These are phyloP conservation scores for Hyphodiscus hymeniophilus DNA, from an alignment of 495 filamentous ascomycete genomes.

Conservation along the genomic window DNA sequence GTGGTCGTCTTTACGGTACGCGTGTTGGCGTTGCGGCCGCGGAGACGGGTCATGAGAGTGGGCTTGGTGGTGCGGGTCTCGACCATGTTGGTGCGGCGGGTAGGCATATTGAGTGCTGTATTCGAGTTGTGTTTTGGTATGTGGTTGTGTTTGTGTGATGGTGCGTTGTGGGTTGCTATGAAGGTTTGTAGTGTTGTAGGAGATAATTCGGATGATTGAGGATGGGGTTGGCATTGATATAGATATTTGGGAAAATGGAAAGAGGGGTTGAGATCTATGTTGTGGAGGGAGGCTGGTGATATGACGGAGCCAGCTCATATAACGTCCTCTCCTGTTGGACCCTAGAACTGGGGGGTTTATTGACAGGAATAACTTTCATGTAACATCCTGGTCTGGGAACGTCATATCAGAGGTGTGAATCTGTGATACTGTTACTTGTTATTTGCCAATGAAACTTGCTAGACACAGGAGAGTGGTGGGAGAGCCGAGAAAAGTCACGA, in stretches of 20 bases:
- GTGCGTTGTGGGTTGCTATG: not conserved
- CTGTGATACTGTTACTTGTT: not conserved
- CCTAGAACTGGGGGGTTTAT: constrained; percentile 3
- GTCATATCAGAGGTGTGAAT: constrained; percentile 8
- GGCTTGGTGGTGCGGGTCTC: constrained; percentile 19
- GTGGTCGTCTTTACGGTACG: constrained; percentile 30
- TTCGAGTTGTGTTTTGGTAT: not conserved
- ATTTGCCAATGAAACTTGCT: not conserved
- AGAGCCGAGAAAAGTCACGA: not conserved
- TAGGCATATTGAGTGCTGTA: constrained; percentile 14
- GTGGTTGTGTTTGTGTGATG: constrained; percentile 8
- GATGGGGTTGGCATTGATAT: constrained; percentile 1
- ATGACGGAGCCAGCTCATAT: constrained; percentile 1
- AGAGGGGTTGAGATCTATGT: too few relatives aligned
- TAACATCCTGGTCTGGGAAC: constrained; percentile 1
- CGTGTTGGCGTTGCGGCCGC: constrained; percentile 24
- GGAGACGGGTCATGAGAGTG: constrained; percentile 23
- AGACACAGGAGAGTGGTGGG: not conserved
- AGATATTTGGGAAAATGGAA: too few relatives aligned
- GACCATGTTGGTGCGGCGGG: constrained; percentile 13
- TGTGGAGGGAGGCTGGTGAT: too few relatives aligned
- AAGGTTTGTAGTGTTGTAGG: not conserved
- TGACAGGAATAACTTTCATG: not conserved
- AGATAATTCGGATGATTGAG: not conserved
- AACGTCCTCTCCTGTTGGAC: not conserved